Conservation (phyloP, 352 stramenopile genomes). For the Phytophthora palmivora region DNA sequence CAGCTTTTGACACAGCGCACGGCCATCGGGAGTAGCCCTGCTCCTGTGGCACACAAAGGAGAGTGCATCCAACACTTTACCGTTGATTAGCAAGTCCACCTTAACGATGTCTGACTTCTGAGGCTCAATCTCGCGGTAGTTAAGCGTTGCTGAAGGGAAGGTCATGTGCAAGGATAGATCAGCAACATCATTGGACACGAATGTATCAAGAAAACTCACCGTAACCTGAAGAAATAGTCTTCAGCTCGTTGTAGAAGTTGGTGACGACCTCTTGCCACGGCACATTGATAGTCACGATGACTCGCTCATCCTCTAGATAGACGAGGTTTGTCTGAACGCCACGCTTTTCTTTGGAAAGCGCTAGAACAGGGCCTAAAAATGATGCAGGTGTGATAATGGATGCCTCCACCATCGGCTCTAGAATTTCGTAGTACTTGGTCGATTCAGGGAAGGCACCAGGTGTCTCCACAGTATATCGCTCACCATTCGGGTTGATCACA, state of each 20-base stretch:
- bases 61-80: conserved; percentile 95
- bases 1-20: conserved; percentile 94
- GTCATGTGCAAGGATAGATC: conserved; percentile 2
- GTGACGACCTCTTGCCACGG: conserved; percentile 99
- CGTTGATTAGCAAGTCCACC: conserved; percentile 95
- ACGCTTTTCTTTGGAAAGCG: conserved; percentile 92
- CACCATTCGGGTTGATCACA: conserved; percentile 72
- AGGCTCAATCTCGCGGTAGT: conserved; percentile 94
- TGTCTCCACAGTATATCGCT: conserved; percentile 63
- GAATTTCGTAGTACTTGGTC: conserved; percentile 90
- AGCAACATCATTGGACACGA: not conserved
- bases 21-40: conserved; percentile 78
- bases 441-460: conserved; percentile 77
- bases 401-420: conserved; percentile 97
- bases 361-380: conserved; percentile 96
- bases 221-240: conserved; percentile 96
- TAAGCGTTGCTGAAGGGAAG: conserved; percentile 80
- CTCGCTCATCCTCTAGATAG: conserved; percentile 95
- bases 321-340: conserved; percentile 93
- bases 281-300: conserved; percentile 95
- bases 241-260: conserved; percentile 99
- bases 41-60: conserved; percentile 97
- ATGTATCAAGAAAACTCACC: conserved; percentile 50
- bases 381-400: conserved; percentile 96
- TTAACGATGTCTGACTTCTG: conserved; percentile 95